Conservation (phyloP, 768 basidiomycete genomes). For the Hirschioporus abietinus region DNA sequence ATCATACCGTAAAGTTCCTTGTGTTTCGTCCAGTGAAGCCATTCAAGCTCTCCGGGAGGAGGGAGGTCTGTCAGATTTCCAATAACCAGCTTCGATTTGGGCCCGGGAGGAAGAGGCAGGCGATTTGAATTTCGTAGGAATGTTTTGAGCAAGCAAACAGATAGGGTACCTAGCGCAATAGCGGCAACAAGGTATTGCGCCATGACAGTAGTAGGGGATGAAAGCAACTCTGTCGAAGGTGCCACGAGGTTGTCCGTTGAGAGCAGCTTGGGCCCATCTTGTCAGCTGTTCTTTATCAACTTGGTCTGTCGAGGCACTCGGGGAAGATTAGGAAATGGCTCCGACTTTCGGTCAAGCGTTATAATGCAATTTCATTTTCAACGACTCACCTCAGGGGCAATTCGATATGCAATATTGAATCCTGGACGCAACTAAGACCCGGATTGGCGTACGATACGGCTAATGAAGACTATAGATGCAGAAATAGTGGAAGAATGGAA, state of each 20-base stretch:
- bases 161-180: neutral
- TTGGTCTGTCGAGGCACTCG: too few relatives aligned
- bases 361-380: too few relatives aligned
- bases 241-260: too few relatives aligned
- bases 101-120: conserved; percentile 15
- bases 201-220: neutral
- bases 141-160: neutral
- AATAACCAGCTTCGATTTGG: conserved; percentile 10
- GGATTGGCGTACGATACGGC: neutral
- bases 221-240: too few relatives aligned
- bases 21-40: conserved; percentile 4
- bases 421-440: too few relatives aligned
- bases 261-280: too few relatives aligned
- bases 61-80: conserved; percentile 14
- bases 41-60: conserved; percentile 10
- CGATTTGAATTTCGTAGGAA: neutral
- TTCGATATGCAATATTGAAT: neutral
- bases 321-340: too few relatives aligned
- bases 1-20: neutral
- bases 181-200: neutral
- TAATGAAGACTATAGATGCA: neutral
- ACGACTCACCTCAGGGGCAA: too few relatives aligned
- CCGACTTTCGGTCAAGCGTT: too few relatives aligned
- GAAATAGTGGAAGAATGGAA: neutral
- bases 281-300: too few relatives aligned